Evolutionary conservation across 2,329 filamentous ascomycete genomes (phyloP), one percentile per base, ranked within the genome.

Genomic region (Diplocarpon rosae): DNA sequence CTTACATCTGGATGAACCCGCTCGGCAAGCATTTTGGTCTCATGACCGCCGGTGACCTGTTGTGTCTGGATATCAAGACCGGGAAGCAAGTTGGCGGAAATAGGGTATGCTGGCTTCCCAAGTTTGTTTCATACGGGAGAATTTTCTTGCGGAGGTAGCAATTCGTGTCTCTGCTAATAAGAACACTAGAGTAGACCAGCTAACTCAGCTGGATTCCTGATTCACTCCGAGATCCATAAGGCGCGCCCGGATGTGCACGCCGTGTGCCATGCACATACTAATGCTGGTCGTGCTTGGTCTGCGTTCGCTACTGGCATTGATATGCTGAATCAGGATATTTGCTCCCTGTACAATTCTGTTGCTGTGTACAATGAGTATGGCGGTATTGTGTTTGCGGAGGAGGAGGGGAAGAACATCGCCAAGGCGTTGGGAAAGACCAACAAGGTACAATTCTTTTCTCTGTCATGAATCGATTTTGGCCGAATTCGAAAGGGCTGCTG

Each of bases 321-420:
- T 48, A 85, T 85, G 80, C 65, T 85, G 43, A 83, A 75, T 42
- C 80, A 78, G 64, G 82, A 79, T 59, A 72, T 80, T 2, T 76
- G 73, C 56, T 76, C 76, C 53, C 72, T 86, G 50, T 75, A 83
- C 60, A 70, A 76, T 14, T 72, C 75, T 5, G 79, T 83, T 55
- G 72, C 72, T 9, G 76, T 85, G 1, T 84, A 85, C 58, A 62
- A 72, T 13, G 71, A 73, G 7, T 83, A 80, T 57, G 78, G 77
- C 3, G 78, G 78, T 3, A 70, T 82, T 2, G 78, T 82, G 0
- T 68, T 83, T 28, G 71, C 66, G 1, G 68, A 68, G n/a, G 75
- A 75, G 45, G 83, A 87, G 59, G 81, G 81, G 1, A 64, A 71
- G 52, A 68, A 72, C 34, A 76, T 87, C 50, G 81, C 81, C 2